These are phyloP conservation scores for Trapa bicornis DNA, from an alignment of 345 rosid species.

Conservation along the genomic window DNA sequence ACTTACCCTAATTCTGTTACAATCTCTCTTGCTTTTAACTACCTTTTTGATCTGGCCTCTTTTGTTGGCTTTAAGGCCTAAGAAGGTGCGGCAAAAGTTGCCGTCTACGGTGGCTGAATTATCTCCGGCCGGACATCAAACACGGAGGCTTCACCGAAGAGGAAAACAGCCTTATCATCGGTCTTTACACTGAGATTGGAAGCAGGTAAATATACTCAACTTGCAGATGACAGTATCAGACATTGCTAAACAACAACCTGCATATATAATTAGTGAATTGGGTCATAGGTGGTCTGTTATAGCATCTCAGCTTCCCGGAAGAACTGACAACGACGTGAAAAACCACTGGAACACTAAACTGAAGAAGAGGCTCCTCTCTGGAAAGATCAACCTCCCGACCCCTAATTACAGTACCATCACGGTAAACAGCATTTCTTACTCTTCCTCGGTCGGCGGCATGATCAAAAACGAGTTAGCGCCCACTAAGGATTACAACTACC, in stretches of 20 bases:
- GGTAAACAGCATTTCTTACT: not conserved
- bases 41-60: not conserved
- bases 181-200: constrained; percentile 40
- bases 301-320: constrained; percentile 43
- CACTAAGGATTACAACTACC: not conserved
- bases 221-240: not conserved
- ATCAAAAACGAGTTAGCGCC: constrained; percentile 1
- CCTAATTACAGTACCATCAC: not conserved
- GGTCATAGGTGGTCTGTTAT: constrained; percentile 43
- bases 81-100: constrained; percentile 51
- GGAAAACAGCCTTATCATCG: constrained; percentile 36
- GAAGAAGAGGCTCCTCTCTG: constrained; percentile 36
- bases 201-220: constrained; percentile 26
- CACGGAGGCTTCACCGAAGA: constrained; percentile 52
- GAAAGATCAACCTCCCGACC: constrained; percentile 15
- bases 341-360: constrained; percentile 58
- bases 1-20: not conserved
- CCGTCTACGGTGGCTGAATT: constrained; percentile 52
- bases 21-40: not conserved
- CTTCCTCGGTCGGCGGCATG: not conserved
- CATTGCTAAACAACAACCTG: not conserved
- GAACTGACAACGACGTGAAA: constrained; percentile 58
- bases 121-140: constrained; percentile 46
- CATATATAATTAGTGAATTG: not conserved
- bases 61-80: constrained; percentile 16